These are phyloP conservation scores for Pleurotus salmoneostramineus DNA, from an alignment of 768 basidiomycete species.

Conservation along the genomic window DNA sequence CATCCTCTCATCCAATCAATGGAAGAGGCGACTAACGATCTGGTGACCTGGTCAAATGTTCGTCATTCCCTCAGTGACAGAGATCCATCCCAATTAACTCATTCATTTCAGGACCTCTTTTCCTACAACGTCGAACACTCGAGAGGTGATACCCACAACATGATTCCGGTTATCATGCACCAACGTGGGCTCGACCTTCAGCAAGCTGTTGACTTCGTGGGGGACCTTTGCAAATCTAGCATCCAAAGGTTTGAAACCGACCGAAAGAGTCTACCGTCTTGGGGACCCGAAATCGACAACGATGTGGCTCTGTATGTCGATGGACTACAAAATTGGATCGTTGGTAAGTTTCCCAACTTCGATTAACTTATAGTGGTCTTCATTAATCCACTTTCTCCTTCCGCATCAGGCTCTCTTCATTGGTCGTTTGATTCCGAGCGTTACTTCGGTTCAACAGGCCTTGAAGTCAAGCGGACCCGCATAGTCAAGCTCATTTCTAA, in stretches of 20 bases:
- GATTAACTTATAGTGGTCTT: background rate
- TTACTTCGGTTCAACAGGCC: slow-evolving; percentile 25
- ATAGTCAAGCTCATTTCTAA: slow-evolving; percentile 11
- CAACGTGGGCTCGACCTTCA: slow-evolving; percentile 27
- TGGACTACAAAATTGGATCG: slow-evolving; percentile 36
- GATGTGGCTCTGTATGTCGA: slow-evolving; percentile 30
- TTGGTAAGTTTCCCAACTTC: slow-evolving; percentile 7
- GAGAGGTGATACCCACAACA: slow-evolving; percentile 35
- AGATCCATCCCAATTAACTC: slow-evolving; percentile 18
- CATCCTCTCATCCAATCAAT: slow-evolving; percentile 45
- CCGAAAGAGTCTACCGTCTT: slow-evolving; percentile 25
- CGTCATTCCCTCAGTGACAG: slow-evolving; percentile 14
- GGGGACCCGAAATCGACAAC: slow-evolving; percentile 25
- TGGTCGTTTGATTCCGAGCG: slow-evolving; percentile 42
- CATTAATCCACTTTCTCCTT: background rate
- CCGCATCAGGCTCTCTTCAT: slow-evolving; percentile 22
- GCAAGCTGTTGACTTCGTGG: slow-evolving; percentile 33
- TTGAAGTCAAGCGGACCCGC: slow-evolving; percentile 21
- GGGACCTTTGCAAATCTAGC: slow-evolving; percentile 23
- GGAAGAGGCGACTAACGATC: slow-evolving; percentile 44
- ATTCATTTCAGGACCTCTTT: slow-evolving; percentile 28
- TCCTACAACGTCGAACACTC: slow-evolving; percentile 38
- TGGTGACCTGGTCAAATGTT: slow-evolving; percentile 47
- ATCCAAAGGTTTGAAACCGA: slow-evolving; percentile 27
- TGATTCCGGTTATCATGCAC: slow-evolving; percentile 37